Evolutionary conservation across 306 rosid species (phyloP), one percentile per base, ranked within the genome.

Genomic region (Sindora glabra): DNA sequence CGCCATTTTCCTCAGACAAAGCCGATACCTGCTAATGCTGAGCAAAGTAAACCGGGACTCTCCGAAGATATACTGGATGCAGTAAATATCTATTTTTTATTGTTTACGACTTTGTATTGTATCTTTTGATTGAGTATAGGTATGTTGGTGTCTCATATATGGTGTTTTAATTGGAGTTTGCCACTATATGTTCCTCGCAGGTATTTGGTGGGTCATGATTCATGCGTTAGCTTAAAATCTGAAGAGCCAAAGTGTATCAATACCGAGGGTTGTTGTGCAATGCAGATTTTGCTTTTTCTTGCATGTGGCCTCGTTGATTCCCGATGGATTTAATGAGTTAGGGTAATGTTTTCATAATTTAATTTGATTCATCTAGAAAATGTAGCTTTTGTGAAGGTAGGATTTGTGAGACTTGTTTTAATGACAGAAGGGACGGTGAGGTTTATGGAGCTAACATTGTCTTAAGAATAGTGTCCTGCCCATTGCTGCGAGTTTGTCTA

Each of bases 1-100:
- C 86, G 98, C 52, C 79, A 80, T 50, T 87, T 87, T 64, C 80
- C 67, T 67, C 95, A 87, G 59, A 87, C 73, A 61, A 74, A 77
- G 66, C 91, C 95, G 5, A 75, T 85, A 34, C 65, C 73, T 32
- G 66, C 67, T 56, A 40, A 26, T 27, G 55, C 70, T 15, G 70
- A 64, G 14, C 29, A 48, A 55, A 65, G 25, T 57, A 81, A 83
- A 77, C 60, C 72, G 56, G 59, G 63, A 40, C 61, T 90, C 14
- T 81, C 97, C 10, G 74, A 56, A 36, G 89, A 79, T 71, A 1
- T 74, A 56, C 65, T 91, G 32, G 87, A 81, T 64, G 80, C 86
- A 55, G 96, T 87, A 58, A 77, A 92, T 58, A 50, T 24, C 47
- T 18, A 6, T 51, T 56, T 19, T 42, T 23, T 62, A 30, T 34